phyloP scores from a whole-genome alignment of 306 rosid species.

The Cucumis hystrix region DNA sequence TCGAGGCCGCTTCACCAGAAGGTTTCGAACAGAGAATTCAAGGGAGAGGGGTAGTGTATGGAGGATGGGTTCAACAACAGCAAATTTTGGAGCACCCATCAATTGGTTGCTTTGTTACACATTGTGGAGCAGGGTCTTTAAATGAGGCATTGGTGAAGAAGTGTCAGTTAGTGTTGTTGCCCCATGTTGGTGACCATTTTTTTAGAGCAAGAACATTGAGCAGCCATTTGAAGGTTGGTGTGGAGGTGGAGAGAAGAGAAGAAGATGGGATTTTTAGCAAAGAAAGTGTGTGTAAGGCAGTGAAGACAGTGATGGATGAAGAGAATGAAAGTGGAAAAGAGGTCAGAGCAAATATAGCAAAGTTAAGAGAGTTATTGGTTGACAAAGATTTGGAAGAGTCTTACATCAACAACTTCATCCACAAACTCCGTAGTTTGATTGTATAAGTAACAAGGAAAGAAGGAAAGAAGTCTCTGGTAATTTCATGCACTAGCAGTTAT shows the following conservation, averaged over 20 bases:
- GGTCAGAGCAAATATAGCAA: slow-evolving; percentile 29
- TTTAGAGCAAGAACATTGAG: slow-evolving; percentile 38
- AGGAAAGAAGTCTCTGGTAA: no score
- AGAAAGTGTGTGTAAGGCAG: slow-evolving; percentile 35
- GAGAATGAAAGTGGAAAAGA: slow-evolving; percentile 25
- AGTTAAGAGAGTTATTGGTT: slow-evolving; percentile 33
- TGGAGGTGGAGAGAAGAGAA: no score
- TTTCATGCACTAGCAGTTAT: no score
- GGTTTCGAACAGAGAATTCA: slow-evolving; percentile 36
- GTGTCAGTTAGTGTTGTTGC: slow-evolving; percentile 44
- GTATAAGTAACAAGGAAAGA: no score
- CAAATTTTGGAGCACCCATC: slow-evolving; percentile 47
- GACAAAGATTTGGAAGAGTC: slow-evolving; percentile 25
- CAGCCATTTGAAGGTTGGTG: slow-evolving; percentile 15
- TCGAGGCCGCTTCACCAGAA: slow-evolving; percentile 39
- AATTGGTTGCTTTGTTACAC: slow-evolving; percentile 70
- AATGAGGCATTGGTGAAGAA: slow-evolving; percentile 41
- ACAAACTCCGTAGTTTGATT: no score
- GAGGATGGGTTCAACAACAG: slow-evolving; percentile 60
- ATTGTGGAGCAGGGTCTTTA: slow-evolving; percentile 61
- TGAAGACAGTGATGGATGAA: slow-evolving; percentile 24
- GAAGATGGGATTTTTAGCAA: slow-evolving; percentile 39
- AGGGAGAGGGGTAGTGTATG: slow-evolving; percentile 45
- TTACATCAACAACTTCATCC: no score
- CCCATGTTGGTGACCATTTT: slow-evolving; percentile 36